These are phyloP conservation scores for Linnemannia schmuckeri DNA, from an alignment of 192 early-diverging fungal species.

Conservation along the genomic window DNA sequence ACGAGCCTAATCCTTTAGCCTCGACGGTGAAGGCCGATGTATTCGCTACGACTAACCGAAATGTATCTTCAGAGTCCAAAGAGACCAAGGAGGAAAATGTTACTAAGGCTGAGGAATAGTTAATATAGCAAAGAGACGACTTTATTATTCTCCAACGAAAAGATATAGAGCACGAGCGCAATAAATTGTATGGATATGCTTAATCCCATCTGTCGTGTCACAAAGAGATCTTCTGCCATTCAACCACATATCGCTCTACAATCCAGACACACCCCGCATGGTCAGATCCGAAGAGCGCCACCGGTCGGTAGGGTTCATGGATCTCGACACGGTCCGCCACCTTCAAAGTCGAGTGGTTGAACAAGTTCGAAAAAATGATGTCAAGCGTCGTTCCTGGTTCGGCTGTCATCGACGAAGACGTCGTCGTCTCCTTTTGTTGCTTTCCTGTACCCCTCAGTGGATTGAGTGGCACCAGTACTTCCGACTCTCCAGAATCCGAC, in stretches of 20 bases:
- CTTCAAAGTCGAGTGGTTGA: constrained; percentile 33
- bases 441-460: neutral
- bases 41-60: neutral
- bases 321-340: constrained; percentile 40
- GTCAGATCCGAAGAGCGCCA: neutral
- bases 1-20: neutral
- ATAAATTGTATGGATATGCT: constrained; percentile 6
- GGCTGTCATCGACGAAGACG: neutral
- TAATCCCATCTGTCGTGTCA: constrained; percentile 67
- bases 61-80: neutral
- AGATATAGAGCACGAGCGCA: neutral
- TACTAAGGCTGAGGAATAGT: neutral
- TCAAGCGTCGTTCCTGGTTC: neutral
- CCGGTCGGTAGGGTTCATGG: constrained; percentile 38
- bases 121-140: neutral
- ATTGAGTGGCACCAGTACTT: neutral
- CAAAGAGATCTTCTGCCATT: neutral
- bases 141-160: too few relatives aligned
- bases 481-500: neutral
- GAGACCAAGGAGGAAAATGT: too few relatives aligned
- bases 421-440: neutral
- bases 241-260: constrained; percentile 32
- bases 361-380: constrained; percentile 41
- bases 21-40: neutral
- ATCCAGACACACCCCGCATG: constrained; percentile 6